Evolutionary conservation across 2,329 filamentous ascomycete species (phyloP), one percentile per base, ranked within the genome.

Genomic region (Ophiostoma ips): DNA sequence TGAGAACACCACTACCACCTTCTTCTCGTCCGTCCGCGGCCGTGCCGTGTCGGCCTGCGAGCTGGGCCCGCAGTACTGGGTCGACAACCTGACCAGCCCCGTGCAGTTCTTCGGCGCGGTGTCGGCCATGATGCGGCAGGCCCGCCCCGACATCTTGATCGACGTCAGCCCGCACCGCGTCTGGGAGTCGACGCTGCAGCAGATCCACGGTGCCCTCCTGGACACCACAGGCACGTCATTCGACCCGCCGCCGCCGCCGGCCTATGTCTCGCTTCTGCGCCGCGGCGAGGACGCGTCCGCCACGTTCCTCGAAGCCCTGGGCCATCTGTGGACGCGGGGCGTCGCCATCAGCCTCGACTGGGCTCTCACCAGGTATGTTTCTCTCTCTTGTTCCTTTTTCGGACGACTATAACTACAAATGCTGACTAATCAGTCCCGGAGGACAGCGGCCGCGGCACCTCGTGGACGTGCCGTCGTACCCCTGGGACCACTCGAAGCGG

Each of bases 401-500:
- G 15, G 12, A 31, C n/a, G 30, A 28, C n/a, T n/a, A n/a, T n/a
- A 11, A 48, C 10, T 21, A 5, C 5, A 31, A 7, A 37, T 15
- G 15, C 44, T 45, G 41, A 48, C 41, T 28, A 7, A 34, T 10
- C 11, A 45, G 30, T 16, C 7, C 43, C 5, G 12, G 10, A 6
- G 43, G 43, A 10, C 33, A 12, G n/a, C 28, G 18, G n/a, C 28
- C 43, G 11, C 43, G 51, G 1, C 55, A 55, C 52, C 55, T 69
- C 8, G 54, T 59, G 2, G 63, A 68, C 45, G 58, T 65, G 2
- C 68, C 69, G 0, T 55, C 61, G 2, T 72, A 71, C 49, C 62
- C 66, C 0, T 72, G 67, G 57, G 62, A 70, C 44, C 66, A 67
- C 37, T 61, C 62, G 5, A 59, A 58, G 2, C 57, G 33, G 0